Conservation (phyloP, 2,329 filamentous ascomycete genomes). For the Colletotrichum echinochloae region DNA sequence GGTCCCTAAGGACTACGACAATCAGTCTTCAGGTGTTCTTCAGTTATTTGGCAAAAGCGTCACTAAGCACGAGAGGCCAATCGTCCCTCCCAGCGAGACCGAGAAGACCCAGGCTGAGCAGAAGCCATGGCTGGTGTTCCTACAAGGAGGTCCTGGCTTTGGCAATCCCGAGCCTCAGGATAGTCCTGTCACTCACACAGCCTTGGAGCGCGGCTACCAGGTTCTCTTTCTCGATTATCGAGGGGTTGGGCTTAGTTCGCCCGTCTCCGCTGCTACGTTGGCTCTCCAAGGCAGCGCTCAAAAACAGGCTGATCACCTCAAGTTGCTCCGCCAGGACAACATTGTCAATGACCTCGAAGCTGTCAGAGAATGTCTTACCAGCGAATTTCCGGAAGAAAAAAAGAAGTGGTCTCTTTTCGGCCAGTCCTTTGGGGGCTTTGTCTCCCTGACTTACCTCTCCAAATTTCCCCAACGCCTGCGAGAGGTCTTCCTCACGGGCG, state of each 20-base stretch:
- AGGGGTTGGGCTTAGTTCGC: constrained; percentile 86
- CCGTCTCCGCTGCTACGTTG: constrained; percentile 80
- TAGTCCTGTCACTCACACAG: constrained; percentile 74
- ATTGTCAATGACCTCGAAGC: constrained; percentile 93
- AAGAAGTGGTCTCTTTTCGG: constrained; percentile 88
- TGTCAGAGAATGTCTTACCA: constrained; percentile 79
- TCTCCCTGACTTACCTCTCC: constrained; percentile 84
- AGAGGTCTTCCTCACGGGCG: constrained; percentile 88
- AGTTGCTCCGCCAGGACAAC: constrained; percentile 87
- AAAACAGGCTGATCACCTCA: constrained; percentile 83
- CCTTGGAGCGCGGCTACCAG: constrained; percentile 86
- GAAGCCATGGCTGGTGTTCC: constrained; percentile 75
- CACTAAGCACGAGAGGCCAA: constrained; percentile 72
- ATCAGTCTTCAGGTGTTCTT: constrained; percentile 70
- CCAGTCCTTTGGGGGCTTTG: constrained; percentile 94
- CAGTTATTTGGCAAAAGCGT: constrained; percentile 84
- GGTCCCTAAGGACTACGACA: constrained; percentile 83
- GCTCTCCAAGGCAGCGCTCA: constrained; percentile 70
- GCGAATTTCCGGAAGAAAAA: constrained; percentile 74
- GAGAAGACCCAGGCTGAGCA: constrained; percentile 51
- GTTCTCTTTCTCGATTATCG: constrained; percentile 90
- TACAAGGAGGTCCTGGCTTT: constrained; percentile 89
- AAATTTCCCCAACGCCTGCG: constrained; percentile 81
- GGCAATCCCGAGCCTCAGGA: constrained; percentile 81
- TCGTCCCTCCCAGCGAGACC: constrained; percentile 58